phyloP scores from a whole-genome alignment of 1,284 basidiomycete genomes.

The Trichosporon sp. region DNA sequence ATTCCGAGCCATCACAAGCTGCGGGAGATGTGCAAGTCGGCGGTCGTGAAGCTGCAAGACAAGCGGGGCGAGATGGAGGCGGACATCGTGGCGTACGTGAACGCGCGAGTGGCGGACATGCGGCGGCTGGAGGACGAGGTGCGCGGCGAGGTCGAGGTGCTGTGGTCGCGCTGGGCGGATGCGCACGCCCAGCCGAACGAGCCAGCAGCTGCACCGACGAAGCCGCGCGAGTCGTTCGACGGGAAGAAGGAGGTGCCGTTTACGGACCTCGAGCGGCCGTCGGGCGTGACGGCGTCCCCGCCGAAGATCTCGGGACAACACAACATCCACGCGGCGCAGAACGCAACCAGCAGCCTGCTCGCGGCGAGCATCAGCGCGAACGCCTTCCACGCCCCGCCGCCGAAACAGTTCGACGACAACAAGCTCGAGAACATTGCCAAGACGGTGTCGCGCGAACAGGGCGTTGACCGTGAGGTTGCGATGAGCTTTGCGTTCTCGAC shows the following conservation, averaged over 20 bases:
- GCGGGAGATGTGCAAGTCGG: constrained; percentile 38
- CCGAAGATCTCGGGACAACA: constrained; percentile 7
- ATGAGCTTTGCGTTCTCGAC: constrained; percentile 41
- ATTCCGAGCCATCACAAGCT: constrained; percentile 49
- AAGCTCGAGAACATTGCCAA: constrained; percentile 26
- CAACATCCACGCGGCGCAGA: constrained; percentile 13
- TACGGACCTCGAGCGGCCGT: constrained; percentile 6
- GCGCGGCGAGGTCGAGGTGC: constrained; percentile 41
- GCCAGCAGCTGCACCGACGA: background rate
- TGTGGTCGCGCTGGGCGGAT: constrained; percentile 41
- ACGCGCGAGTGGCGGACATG: constrained; percentile 34
- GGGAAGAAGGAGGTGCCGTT: constrained; percentile 6
- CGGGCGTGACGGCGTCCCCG: constrained; percentile 7
- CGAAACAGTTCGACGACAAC: constrained; percentile 22
- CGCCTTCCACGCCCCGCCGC: constrained; percentile 33
- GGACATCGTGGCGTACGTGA: constrained; percentile 39
- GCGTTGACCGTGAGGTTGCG: constrained; percentile 34
- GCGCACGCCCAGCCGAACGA: constrained; percentile 20
- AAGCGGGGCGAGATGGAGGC: constrained; percentile 33
- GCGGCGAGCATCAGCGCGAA: constrained; percentile 39
- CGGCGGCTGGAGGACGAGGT: constrained; percentile 38
- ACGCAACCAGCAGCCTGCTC: constrained; percentile 25
- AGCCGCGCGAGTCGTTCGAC: background rate
- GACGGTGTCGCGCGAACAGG: constrained; percentile 24
- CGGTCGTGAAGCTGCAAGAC: constrained; percentile 32